A percentile compares a stretch with the other conserved stretches of the same genome.
phyloP scores from a whole-genome alignment of 2,329 filamentous ascomycete species.

The Cercospora nicotianae region DNA sequence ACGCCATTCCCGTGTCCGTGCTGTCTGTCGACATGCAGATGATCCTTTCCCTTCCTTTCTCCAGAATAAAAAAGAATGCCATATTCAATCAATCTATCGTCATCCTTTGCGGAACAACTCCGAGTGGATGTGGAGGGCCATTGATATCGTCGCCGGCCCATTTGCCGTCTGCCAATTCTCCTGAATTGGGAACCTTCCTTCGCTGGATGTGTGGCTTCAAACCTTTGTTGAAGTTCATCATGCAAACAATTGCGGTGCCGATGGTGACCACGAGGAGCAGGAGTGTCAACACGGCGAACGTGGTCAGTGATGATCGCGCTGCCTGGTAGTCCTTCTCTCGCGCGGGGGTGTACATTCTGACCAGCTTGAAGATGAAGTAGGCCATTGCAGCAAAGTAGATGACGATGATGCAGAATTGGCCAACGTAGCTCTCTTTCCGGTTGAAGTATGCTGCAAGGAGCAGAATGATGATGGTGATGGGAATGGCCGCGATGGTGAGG shows the following conservation, averaged over 20 bases:
- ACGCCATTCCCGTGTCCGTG: not conserved
- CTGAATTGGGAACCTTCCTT: constrained; percentile 26
- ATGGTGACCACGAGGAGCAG: constrained; percentile 87
- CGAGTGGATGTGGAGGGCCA: constrained; percentile 34
- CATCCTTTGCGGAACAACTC: constrained; percentile 42
- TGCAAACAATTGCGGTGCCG: constrained; percentile 80
- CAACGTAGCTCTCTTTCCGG: constrained; percentile 73
- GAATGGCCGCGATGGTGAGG: constrained; percentile 85
- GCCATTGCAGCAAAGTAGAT: constrained; percentile 85
- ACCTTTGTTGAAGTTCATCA: constrained; percentile 84
- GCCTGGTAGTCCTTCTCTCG: constrained; percentile 63
- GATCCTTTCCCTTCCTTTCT: not conserved
- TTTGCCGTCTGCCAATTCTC: constrained; percentile 24
- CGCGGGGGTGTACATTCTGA: constrained; percentile 78
- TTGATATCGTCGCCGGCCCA: constrained; percentile 30
- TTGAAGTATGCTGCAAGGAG: constrained; percentile 82
- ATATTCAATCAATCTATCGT: constrained; percentile 44
- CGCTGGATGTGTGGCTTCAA: constrained; percentile 78
- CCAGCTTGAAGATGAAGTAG: constrained; percentile 98
- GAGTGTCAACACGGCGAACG: constrained; percentile 92
- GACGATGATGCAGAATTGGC: constrained; percentile 75
- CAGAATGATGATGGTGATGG: constrained; percentile 85
- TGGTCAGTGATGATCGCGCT: constrained; percentile 81
- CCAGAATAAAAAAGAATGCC: not conserved
- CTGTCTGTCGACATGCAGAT: constrained; percentile 2